Conservation (phyloP, 805 yeast species). For the Tetrapisispora pingtungensis region DNA sequence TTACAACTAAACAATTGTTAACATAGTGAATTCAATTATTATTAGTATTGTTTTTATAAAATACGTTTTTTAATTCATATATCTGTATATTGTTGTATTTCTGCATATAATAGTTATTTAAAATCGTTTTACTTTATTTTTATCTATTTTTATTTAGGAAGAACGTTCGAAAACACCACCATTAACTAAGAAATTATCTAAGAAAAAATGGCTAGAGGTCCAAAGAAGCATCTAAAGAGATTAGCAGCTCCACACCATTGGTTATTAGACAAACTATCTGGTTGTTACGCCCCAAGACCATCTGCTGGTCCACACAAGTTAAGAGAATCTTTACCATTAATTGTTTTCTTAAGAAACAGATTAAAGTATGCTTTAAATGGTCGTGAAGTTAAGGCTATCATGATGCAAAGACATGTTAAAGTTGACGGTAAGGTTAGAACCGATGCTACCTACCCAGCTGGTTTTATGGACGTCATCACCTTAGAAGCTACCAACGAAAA, state of each 20-base stretch:
- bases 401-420: slow-evolving; percentile 96
- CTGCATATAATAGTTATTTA: too few species aligned
- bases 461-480: slow-evolving; percentile 98
- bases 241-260: slow-evolving; percentile 99
- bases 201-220: slow-evolving; percentile 6
- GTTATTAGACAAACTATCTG: slow-evolving; percentile 99
- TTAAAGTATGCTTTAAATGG: slow-evolving; percentile 98
- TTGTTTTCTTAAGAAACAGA: slow-evolving; percentile 96
- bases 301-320: slow-evolving; percentile 99
- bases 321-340: slow-evolving; percentile 95
- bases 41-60: too few species aligned
- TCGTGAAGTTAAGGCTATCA: slow-evolving; percentile 95
- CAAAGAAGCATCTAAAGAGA: slow-evolving; percentile 97
- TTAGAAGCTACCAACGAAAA: slow-evolving; percentile 97
- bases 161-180: not conserved
- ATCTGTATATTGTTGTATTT: too few species aligned
- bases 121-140: not conserved
- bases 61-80: too few species aligned
- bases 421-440: slow-evolving; percentile 97
- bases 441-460: slow-evolving; percentile 97
- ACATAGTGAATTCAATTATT: too few species aligned
- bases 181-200: not conserved
- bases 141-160: not conserved
- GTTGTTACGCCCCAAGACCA: slow-evolving; percentile 99
- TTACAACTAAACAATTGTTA: too few species aligned